Percentiles rank a stretch among this genome's conserved stretches.
Conservation (phyloP, 768 basidiomycete species). For the Termitomyces sp. region DNA sequence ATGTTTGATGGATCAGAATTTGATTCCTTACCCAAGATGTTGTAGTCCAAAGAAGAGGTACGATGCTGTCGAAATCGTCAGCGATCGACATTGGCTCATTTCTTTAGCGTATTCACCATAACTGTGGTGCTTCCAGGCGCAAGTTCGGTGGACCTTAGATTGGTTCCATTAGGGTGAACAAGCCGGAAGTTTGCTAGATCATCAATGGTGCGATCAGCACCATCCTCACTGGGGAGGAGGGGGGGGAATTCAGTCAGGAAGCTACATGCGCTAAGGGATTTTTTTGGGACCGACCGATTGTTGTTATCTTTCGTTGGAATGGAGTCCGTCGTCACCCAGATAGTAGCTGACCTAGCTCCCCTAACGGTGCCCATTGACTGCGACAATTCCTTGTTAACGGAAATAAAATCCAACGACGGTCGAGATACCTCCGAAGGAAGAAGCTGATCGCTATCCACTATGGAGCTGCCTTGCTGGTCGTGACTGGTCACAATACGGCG, state of each 20-base stretch:
- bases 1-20: background rate
- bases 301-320: slow-evolving; percentile 55
- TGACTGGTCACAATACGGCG: slow-evolving; percentile 51
- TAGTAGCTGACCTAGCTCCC: slow-evolving; percentile 28
- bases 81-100: background rate
- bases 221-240: slow-evolving; percentile 48
- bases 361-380: slow-evolving; percentile 29
- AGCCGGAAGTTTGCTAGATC: slow-evolving; percentile 35
- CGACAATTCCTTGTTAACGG: background rate
- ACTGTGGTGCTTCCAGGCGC: slow-evolving; percentile 43
- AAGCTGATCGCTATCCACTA: slow-evolving; percentile 30
- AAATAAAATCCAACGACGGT: background rate
- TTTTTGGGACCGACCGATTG: slow-evolving; percentile 21
- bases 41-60: slow-evolving; percentile 56
- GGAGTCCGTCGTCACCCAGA: slow-evolving; percentile 46
- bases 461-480: slow-evolving; percentile 32
- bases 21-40: slow-evolving; percentile 42
- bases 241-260: slow-evolving; percentile 2
- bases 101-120: slow-evolving; percentile 29
- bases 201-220: slow-evolving; percentile 34
- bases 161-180: slow-evolving; percentile 38
- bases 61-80: slow-evolving; percentile 28
- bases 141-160: slow-evolving; percentile 47
- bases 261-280: background rate
- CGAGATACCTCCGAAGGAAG: slow-evolving; percentile 22